Conservation (phyloP, 2,329 filamentous ascomycete species). For the Periconia sp. region DNA sequence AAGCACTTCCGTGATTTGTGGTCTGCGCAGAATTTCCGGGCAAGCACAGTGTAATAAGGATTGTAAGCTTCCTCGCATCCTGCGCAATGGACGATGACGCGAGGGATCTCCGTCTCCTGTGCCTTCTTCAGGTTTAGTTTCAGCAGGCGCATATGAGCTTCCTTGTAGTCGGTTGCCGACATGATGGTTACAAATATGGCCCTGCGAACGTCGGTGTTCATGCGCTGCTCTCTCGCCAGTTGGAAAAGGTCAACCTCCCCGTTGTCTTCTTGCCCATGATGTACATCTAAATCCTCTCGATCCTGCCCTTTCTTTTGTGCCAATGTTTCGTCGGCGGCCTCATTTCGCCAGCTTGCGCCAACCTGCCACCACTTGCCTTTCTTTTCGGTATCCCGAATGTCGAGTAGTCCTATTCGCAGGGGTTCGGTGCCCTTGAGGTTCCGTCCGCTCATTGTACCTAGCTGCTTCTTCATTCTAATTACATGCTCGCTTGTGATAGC, state of each 20-base stretch:
- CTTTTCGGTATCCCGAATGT: slow-evolving; percentile 83
- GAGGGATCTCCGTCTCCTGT: slow-evolving; percentile 84
- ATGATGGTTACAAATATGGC: slow-evolving; percentile 95
- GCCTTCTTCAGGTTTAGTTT: slow-evolving; percentile 86
- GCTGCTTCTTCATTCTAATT: slow-evolving; percentile 83
- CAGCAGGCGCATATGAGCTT: slow-evolving; percentile 78
- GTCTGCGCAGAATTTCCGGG: slow-evolving; percentile 76
- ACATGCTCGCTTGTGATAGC: slow-evolving; percentile 80
- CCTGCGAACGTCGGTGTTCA: slow-evolving; percentile 84
- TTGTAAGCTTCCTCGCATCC: slow-evolving; percentile 87
- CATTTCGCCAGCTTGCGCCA: slow-evolving; percentile 81
- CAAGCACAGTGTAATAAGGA: slow-evolving; percentile 89
- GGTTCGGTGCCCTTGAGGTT: slow-evolving; percentile 78
- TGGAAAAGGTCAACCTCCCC: slow-evolving; percentile 68
- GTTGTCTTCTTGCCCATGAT: slow-evolving; percentile 27
- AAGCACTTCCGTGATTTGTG: slow-evolving; percentile 82
- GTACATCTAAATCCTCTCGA: slow-evolving; percentile 12
- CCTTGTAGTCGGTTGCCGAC: slow-evolving; percentile 81
- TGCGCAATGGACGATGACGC: slow-evolving; percentile 85
- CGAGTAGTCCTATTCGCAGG: slow-evolving; percentile 78
- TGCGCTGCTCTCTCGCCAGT: slow-evolving; percentile 79
- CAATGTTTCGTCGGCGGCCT: slow-evolving; percentile 42
- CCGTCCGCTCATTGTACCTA: slow-evolving; percentile 76
- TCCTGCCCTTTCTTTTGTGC: slow-evolving; percentile 43
- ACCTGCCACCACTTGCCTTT: slow-evolving; percentile 99